Evolutionary conservation across 306 rosid species (phyloP), one percentile per base, ranked within the genome.

Genomic region (Herpetospermum pedunculosum): DNA sequence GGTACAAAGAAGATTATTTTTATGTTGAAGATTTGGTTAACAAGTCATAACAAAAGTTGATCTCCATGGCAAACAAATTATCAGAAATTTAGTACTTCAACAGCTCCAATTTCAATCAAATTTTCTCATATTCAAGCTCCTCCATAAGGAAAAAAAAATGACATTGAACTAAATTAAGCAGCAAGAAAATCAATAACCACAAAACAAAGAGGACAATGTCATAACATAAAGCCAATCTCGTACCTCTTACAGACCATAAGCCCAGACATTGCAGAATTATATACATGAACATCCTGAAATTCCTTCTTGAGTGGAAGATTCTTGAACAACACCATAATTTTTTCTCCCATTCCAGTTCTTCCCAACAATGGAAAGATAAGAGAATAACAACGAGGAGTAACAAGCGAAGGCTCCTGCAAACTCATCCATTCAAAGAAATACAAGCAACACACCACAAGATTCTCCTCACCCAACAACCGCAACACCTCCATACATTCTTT

Each of bases 381-480:
- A 16, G 88, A 81, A 78, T 87, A 93, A 5, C 88, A 86, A 64
- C 87, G 79, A n/a, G 91, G 83, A 3, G 94, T 82, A 48, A 91
- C 79, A 28, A 89, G 82, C 9, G 82, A 78, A 35, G 88, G 90
- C 54, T 94, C 96, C 77, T 88, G 94, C 75, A 85, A 68, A 68
- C 88, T 82, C 97, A 91, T 94, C 98, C 98, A 94, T 84, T 85
- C 97, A 78, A 84, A 94, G 70, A 94, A 91, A 77, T 87, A 84
- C 88, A 93, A 80, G 73, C 92, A 93, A 76, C 81, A 74, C 65
- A 80, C 16, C 34, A 85, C 29, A 47, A 87, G 81, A 0, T 84
- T 73, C 50, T 89, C 90, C 77, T 81, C 71, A 34, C 88, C 88
- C 85, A 91, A 83, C 58, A 79, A 38, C 64, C 75, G 80, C 78